Evolutionary conservation across 805 yeast genomes (phyloP).

Genomic region (Huiozyma sinensis): DNA sequence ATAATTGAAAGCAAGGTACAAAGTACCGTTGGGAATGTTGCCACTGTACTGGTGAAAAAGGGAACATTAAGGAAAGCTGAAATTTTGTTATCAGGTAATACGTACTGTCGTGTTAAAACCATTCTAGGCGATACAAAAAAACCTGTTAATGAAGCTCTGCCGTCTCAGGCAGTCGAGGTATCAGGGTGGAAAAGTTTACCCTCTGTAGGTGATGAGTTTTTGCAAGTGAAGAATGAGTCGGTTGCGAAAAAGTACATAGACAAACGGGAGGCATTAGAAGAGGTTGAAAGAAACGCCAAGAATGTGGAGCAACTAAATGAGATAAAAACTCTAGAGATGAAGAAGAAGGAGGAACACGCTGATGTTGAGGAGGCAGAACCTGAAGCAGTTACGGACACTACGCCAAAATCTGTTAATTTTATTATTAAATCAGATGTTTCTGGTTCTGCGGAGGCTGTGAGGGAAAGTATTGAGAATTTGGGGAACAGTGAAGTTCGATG

Average conservation of each 20-base stretch:
- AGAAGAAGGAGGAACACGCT: conserved; percentile 30
- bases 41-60: conserved; percentile 73
- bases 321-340: conserved; percentile 41
- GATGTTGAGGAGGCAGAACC: conserved; percentile 26
- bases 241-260: conserved; percentile 64
- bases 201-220: conserved; percentile 74
- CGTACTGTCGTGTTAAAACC: conserved; percentile 75
- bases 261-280: conserved; percentile 52
- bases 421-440: conserved; percentile 85
- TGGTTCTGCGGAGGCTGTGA: conserved; percentile 91
- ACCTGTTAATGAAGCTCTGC: conserved; percentile 54
- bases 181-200: conserved; percentile 94
- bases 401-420: conserved; percentile 37
- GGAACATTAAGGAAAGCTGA: conserved; percentile 66
- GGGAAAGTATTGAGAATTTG: conserved; percentile 66
- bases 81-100: conserved; percentile 73
- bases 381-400: conserved; percentile 19
- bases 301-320: conserved; percentile 66
- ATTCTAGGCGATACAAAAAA: conserved; percentile 69
- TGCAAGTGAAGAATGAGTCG: conserved; percentile 67
- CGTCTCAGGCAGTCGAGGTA: conserved; percentile 83
- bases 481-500: conserved; percentile 81
- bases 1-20: conserved; percentile 75
- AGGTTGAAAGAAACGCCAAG: conserved; percentile 46
- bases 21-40: conserved; percentile 74